Evolutionary conservation across 1,284 basidiomycete genomes (phyloP), one percentile per base, ranked within the genome.

Genomic region (Puccinia triticina): DNA sequence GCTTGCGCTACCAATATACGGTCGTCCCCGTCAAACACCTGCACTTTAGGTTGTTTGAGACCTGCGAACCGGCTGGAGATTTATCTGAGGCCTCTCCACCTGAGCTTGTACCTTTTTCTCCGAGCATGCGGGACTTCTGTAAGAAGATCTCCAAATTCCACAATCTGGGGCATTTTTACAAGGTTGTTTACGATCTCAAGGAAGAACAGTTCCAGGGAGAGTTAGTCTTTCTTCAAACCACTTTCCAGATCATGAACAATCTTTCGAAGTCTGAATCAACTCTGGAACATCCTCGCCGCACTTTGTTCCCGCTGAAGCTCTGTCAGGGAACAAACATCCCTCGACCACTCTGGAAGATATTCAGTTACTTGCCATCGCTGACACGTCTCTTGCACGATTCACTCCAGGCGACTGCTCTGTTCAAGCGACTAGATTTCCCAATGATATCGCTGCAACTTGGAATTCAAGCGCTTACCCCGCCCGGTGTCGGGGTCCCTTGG

Each of bases 401-500:
- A 7, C 92, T 91, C 86, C 91, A 92, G 23, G 91, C 88, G 3
- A 89, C 87, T n/a, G 86, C 88, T 82, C 89, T 89, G 26, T 89
- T 89, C 53, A 83, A 88, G 37, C 88, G 89, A 80, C 89, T 93
- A 53, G 88, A 89, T 14, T 88, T 93, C 23, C 92, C 92, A 10
- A 87, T 89, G 0, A 90, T 93, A 69, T 83, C 86, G 0, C 89
- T 90, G 59, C 88, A 90, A 74, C 88, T 91, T 8, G 88, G 94
- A 69, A 88, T 91, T 2, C 91, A 94, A 85, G 92, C 92, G 2
- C 88, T 93, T 46, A 93, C 92, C 0, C 88, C 93, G 14, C 93
- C 93, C 0, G 89, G 89, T 66, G 89, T 91, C 18, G 86, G 86
- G 48, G 89, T 90, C 7, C 89, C 90, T 10, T 93, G 90, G 87